Percentiles rank a stretch among this genome's conserved stretches.
phyloP scores from a whole-genome alignment of 2,329 filamentous ascomycete genomes.

The Sarocladium oryzae region DNA sequence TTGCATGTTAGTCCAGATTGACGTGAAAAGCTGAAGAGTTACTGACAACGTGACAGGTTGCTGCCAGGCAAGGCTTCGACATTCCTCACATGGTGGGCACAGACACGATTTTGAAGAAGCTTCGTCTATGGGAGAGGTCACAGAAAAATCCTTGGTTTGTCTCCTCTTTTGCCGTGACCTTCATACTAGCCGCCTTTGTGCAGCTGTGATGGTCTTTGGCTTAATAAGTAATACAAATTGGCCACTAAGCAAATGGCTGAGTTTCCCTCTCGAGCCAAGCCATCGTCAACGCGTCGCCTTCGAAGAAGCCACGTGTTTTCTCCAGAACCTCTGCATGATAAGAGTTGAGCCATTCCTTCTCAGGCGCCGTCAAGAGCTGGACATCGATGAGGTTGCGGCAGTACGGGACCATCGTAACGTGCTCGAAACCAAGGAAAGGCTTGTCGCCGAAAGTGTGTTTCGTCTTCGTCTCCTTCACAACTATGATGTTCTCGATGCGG shows the following conservation, averaged over 20 bases:
- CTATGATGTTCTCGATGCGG: conserved; percentile 91
- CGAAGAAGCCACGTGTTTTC: conserved; percentile 74
- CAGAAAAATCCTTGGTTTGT: conserved; percentile 58
- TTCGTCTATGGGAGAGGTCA: conserved; percentile 40
- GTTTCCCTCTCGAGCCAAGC: conserved; percentile 86
- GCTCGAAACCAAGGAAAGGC: conserved; percentile 89
- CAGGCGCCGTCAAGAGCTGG: conserved; percentile 60
- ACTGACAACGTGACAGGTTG: conserved; percentile 27
- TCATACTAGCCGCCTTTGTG: conserved; percentile 53
- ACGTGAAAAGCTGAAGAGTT: no score
- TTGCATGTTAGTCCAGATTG: conserved; percentile 48
- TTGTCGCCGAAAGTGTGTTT: conserved; percentile 87
- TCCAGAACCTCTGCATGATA: conserved; percentile 76
- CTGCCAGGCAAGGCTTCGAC: conserved; percentile 36
- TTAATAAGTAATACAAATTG: not conserved
- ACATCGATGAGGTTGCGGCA: conserved; percentile 82
- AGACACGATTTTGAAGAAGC: conserved; percentile 29
- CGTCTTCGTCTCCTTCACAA: conserved; percentile 84
- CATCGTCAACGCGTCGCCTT: conserved; percentile 62
- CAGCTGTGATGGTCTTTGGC: conserved; percentile 32
- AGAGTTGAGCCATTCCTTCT: conserved; percentile 81
- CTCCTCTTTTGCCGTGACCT: conserved; percentile 64
- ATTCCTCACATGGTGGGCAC: conserved; percentile 30
- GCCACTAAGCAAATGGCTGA: conserved; percentile 41
- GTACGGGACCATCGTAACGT: conserved; percentile 95